phyloP scores from a whole-genome alignment of 495 filamentous ascomycete genomes.

The Elasticomyces elasticus region DNA sequence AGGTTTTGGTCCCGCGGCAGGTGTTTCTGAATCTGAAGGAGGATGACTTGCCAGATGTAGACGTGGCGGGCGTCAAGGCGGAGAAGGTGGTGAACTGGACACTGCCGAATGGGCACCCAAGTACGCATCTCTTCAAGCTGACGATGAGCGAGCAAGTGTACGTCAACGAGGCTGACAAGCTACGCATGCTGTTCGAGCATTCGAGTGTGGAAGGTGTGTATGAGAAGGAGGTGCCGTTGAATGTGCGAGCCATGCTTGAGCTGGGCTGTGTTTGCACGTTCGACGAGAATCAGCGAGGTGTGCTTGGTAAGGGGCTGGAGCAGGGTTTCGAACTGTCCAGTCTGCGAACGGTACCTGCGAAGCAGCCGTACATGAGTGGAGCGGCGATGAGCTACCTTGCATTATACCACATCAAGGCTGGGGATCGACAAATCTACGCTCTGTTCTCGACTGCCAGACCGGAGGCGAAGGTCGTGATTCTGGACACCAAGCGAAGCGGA shows the following conservation, averaged over 20 bases:
- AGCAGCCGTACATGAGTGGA: slow-evolving; percentile 59
- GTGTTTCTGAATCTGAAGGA: slow-evolving; percentile 86
- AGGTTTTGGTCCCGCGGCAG: slow-evolving; percentile 78
- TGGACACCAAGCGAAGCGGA: slow-evolving; percentile 67
- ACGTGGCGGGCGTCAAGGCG: slow-evolving; percentile 74
- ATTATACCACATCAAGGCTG: slow-evolving; percentile 81
- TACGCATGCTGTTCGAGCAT: slow-evolving; percentile 75
- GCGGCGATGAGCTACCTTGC: slow-evolving; percentile 70
- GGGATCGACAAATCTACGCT: slow-evolving; percentile 86
- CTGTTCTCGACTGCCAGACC: slow-evolving; percentile 76
- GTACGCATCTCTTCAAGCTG: slow-evolving; percentile 87
- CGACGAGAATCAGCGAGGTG: slow-evolving; percentile 79
- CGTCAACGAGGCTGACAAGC: slow-evolving; percentile 69
- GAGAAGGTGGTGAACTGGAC: slow-evolving; percentile 81
- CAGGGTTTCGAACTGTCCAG: slow-evolving; percentile 83
- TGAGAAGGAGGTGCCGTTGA: slow-evolving; percentile 80
- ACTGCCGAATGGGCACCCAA: slow-evolving; percentile 89
- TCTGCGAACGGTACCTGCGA: slow-evolving; percentile 54
- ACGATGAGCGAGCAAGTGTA: slow-evolving; percentile 82
- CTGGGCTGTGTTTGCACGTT: slow-evolving; percentile 92
- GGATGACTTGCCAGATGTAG: slow-evolving; percentile 76
- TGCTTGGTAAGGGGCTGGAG: slow-evolving; percentile 85
- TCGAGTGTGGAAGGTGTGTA: slow-evolving; percentile 94
- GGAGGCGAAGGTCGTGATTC: slow-evolving; percentile 73
- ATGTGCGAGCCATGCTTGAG: slow-evolving; percentile 72